A percentile compares a stretch with the other conserved stretches of the same genome.
phyloP scores from a whole-genome alignment of 148 eudicot genomes.

The Linanthus parryae region DNA sequence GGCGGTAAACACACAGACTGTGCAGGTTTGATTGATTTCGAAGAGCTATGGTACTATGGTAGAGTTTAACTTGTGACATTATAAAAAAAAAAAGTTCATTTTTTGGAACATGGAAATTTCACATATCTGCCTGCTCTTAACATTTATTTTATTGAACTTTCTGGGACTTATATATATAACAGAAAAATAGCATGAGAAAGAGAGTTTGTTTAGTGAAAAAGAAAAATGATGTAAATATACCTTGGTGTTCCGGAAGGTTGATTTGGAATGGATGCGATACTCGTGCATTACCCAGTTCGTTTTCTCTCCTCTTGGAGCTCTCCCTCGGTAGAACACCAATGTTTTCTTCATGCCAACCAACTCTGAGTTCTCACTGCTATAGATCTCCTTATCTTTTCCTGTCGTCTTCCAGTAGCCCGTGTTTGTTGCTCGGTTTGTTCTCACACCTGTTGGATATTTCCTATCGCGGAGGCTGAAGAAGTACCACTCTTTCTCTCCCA shows the following conservation, averaged over 20 bases:
- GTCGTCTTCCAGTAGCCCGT: slow-evolving; percentile 97
- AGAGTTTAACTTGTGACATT: too few relatives aligned
- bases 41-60: too few relatives aligned
- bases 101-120: too few relatives aligned
- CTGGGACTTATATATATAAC: too few relatives aligned
- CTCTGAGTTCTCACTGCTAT: slow-evolving; percentile 50
- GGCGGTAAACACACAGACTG: too few relatives aligned
- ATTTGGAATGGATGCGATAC: slow-evolving; percentile 79
- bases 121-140: too few relatives aligned
- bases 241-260: slow-evolving; percentile 76
- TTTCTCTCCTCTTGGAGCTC: slow-evolving; percentile 95
- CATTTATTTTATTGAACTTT: too few relatives aligned
- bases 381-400: slow-evolving; percentile 90
- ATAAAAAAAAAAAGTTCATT: too few relatives aligned
- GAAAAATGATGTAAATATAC: too few relatives aligned
- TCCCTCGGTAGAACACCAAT: slow-evolving; percentile 75
- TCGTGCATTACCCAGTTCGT: slow-evolving; percentile 98
- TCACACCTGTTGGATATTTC: slow-evolving; percentile 87
- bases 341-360: slow-evolving; percentile 93
- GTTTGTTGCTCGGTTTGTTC: slow-evolving; percentile 86
- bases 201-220: too few relatives aligned
- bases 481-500: slow-evolving; percentile 94
- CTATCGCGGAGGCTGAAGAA: slow-evolving; percentile 82
- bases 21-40: too few relatives aligned
- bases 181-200: too few relatives aligned